These are phyloP conservation scores for Fusarium xylarioides DNA, from an alignment of 2,329 filamentous ascomycete species.

Conservation along the genomic window DNA sequence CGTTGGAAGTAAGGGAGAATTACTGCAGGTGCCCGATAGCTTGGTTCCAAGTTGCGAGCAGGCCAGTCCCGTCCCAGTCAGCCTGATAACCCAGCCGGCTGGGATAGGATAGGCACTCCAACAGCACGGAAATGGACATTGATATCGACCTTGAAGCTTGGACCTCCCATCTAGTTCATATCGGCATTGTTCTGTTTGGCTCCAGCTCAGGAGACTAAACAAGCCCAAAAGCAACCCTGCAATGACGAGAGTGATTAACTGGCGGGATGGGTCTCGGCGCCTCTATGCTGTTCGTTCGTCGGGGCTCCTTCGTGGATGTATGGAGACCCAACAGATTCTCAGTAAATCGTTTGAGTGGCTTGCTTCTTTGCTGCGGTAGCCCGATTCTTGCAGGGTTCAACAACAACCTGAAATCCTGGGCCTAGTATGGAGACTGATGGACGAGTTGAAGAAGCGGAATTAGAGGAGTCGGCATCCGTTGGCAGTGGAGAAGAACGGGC, in stretches of 20 bases:
- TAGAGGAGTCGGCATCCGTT: slow-evolving; percentile 24
- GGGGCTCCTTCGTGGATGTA: background rate
- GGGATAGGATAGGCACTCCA: background rate
- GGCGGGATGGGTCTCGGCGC: slow-evolving; percentile 7
- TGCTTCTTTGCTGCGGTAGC: slow-evolving; percentile 32
- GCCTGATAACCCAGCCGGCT: slow-evolving; percentile 11
- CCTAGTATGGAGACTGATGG: background rate
- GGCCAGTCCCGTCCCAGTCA: background rate
- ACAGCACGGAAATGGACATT: background rate
- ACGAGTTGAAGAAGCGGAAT: slow-evolving; percentile 3
- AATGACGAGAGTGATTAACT: slow-evolving; percentile 14
- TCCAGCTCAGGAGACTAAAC: background rate
- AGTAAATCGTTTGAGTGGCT: slow-evolving; percentile 32
- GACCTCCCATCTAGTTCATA: background rate
- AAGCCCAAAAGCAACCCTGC: slow-evolving; percentile 27
- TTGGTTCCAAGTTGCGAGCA: slow-evolving; percentile 12
- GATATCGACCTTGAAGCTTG: slow-evolving; percentile 15
- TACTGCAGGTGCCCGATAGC: slow-evolving; percentile 29
- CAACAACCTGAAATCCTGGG: slow-evolving; percentile 23
- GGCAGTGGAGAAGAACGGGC: slow-evolving; percentile 28
- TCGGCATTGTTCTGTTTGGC: slow-evolving; percentile 23
- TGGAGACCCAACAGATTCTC: slow-evolving; percentile 30
- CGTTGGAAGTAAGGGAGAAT: slow-evolving; percentile 7
- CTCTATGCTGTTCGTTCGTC: slow-evolving; percentile 13
- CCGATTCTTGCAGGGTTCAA: slow-evolving; percentile 37